A percentile compares a stretch with the other conserved stretches of the same genome.
These are phyloP conservation scores for Pseudogymnoascus sp. DNA, from an alignment of 2,329 filamentous ascomycete species.

Conservation along the genomic window DNA sequence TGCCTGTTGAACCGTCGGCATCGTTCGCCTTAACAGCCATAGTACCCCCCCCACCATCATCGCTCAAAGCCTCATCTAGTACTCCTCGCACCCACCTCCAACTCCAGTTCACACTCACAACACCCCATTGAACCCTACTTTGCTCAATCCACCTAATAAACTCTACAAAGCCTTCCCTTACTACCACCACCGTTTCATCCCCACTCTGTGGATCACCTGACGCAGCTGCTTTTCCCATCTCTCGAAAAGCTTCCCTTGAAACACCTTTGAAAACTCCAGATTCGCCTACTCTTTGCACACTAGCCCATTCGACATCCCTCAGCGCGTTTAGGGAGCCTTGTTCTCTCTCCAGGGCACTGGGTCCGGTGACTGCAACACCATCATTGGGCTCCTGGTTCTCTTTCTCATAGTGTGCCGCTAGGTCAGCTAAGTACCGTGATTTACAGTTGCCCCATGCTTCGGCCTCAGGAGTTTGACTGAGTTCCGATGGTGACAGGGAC, in stretches of 20 bases:
- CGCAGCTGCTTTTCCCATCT: conserved; percentile 14
- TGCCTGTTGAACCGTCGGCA: not conserved
- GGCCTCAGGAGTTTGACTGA: conserved; percentile 9
- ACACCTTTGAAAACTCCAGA: conserved; percentile 22
- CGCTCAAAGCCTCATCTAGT: conserved; percentile 13
- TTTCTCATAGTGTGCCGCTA: conserved; percentile 12
- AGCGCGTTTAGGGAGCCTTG: conserved; percentile 17
- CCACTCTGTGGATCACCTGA: not conserved
- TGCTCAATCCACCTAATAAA: not conserved
- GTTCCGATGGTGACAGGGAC: conserved; percentile 11
- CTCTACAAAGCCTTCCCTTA: not conserved
- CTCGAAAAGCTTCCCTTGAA: conserved; percentile 11
- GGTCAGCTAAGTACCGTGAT: conserved; percentile 17
- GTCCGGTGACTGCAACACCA: not conserved
- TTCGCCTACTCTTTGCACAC: conserved; percentile 19
- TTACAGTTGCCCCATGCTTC: conserved; percentile 12
- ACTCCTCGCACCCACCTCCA: conserved; percentile 17
- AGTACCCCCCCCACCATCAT: too few relatives aligned
- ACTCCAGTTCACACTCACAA: conserved; percentile 12
- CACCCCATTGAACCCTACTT: not conserved
- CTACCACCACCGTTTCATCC: not conserved
- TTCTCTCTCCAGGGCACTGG: conserved; percentile 12
- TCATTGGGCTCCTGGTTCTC: conserved; percentile 8
- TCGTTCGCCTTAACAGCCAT: not conserved
- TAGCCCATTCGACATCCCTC: conserved; percentile 18